These are phyloP conservation scores for Pseudonectria buxi DNA, from an alignment of 2,329 filamentous ascomycete genomes.

Conservation along the genomic window DNA sequence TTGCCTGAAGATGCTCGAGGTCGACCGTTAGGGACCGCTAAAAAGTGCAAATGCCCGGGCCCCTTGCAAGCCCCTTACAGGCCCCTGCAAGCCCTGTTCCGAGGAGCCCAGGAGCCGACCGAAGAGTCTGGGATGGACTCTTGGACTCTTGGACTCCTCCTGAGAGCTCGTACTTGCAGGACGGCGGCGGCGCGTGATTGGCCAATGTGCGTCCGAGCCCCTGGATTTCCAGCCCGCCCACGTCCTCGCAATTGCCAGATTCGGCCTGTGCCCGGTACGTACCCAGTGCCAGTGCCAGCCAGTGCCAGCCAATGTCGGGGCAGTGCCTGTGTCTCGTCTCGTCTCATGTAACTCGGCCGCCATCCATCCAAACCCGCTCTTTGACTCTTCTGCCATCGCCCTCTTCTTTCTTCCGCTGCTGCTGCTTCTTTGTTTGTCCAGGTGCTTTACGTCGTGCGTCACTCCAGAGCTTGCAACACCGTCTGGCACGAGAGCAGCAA, in stretches of 20 bases:
- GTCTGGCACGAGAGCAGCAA: constrained; percentile 27
- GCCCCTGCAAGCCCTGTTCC: too few species aligned
- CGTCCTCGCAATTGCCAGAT: neutral
- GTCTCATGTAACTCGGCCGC: constrained; percentile 2
- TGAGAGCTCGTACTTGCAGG: neutral
- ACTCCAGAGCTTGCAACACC: constrained; percentile 26
- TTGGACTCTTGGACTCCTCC: too few species aligned
- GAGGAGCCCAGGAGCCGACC: too few species aligned
- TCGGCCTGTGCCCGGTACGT: too few species aligned
- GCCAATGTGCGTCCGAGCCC: neutral
- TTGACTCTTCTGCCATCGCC: constrained; percentile 12
- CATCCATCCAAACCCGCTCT: constrained; percentile 6
- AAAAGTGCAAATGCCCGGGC: too few species aligned
- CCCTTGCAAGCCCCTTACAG: too few species aligned
- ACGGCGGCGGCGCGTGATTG: neutral
- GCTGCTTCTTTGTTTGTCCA: constrained; percentile 16
- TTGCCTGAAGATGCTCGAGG: too few species aligned
- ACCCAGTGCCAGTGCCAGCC: constrained; percentile 1
- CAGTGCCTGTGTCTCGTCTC: constrained; percentile 8
- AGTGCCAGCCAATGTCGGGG: constrained; percentile 11
- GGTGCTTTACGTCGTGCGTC: constrained; percentile 10
- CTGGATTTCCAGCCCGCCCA: constrained; percentile 1
- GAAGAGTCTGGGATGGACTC: too few species aligned
- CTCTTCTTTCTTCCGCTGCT: constrained; percentile 8
- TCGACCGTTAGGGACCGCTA: too few species aligned